Percentiles rank a stretch among this genome's conserved stretches.
These are phyloP conservation scores for Russula foetens DNA, from an alignment of 768 basidiomycete genomes.

Conservation along the genomic window DNA sequence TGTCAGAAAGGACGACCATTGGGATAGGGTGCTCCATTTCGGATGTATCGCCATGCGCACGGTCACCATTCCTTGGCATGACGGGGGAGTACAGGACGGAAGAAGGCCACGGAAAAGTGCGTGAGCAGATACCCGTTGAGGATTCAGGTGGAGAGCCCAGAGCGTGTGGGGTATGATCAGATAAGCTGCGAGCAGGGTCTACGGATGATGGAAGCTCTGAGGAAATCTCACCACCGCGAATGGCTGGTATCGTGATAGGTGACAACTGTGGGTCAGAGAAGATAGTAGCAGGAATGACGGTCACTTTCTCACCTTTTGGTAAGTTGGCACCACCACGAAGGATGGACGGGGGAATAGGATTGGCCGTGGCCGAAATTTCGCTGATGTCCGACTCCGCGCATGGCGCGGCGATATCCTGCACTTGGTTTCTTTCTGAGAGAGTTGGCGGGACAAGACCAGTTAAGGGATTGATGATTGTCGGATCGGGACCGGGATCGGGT, in stretches of 20 bases:
- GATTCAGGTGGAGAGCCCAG: no score
- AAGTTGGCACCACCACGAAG: neutral
- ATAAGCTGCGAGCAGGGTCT: neutral
- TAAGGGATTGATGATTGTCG: no score
- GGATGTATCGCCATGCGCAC: no score
- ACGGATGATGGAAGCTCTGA: neutral
- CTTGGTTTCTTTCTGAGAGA: neutral
- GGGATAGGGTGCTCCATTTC: neutral
- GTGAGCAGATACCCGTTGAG: neutral
- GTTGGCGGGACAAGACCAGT: neutral
- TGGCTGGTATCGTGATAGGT: neutral
- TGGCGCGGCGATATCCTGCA: neutral
- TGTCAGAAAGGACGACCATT: neutral
- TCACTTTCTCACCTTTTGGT: neutral
- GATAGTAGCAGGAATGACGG: neutral
- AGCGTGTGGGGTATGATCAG: neutral
- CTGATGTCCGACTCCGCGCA: neutral
- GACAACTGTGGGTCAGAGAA: neutral
- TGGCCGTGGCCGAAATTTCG: neutral
- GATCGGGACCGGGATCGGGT: neutral
- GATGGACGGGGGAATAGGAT: neutral
- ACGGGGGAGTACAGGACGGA: no score
- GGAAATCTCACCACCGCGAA: no score
- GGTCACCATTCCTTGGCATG: no score
- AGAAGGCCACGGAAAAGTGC: neutral